phyloP scores from a whole-genome alignment of 352 stramenopile genomes.

The Pythium scleroteichum region DNA sequence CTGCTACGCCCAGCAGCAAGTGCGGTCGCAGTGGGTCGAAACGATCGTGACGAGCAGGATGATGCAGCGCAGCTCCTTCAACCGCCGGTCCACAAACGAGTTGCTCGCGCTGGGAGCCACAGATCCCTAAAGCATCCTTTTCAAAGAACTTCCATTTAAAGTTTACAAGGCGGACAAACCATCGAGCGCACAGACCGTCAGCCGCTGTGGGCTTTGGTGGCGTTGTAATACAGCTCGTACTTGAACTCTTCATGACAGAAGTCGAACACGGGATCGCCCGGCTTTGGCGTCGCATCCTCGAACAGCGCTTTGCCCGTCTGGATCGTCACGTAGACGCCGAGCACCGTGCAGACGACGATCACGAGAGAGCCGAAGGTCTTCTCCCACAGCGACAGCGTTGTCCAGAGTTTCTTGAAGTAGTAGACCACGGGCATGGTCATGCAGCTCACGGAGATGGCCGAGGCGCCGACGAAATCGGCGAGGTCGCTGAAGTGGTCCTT shows the following conservation, averaged over 20 bases:
- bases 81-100: slow-evolving; percentile 16
- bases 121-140: background rate
- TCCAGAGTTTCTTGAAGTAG: slow-evolving; percentile 72
- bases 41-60: background rate
- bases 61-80: slow-evolving; percentile 19
- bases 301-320: slow-evolving; percentile 12
- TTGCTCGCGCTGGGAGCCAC: slow-evolving; percentile 4
- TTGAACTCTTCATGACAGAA: slow-evolving; percentile 31
- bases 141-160: too few relatives aligned
- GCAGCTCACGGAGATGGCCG: slow-evolving; percentile 54
- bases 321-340: slow-evolving; percentile 16
- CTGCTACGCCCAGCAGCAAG: slow-evolving; percentile 45
- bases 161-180: too few relatives aligned
- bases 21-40: slow-evolving; percentile 45
- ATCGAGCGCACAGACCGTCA: background rate
- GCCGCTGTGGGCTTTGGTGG: slow-evolving; percentile 4
- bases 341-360: slow-evolving; percentile 6
- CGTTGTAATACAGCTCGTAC: slow-evolving; percentile 31
- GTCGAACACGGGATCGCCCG: slow-evolving; percentile 18
- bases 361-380: slow-evolving; percentile 13
- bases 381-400: slow-evolving; percentile 27
- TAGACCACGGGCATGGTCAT: slow-evolving; percentile 71
- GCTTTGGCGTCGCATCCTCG: background rate
- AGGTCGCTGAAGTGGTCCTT: slow-evolving; percentile 68
- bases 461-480: slow-evolving; percentile 66